Percentiles rank a stretch among this genome's conserved stretches.
Conservation (phyloP, 2,329 filamentous ascomycete species). For the Aspergillus hortae region DNA sequence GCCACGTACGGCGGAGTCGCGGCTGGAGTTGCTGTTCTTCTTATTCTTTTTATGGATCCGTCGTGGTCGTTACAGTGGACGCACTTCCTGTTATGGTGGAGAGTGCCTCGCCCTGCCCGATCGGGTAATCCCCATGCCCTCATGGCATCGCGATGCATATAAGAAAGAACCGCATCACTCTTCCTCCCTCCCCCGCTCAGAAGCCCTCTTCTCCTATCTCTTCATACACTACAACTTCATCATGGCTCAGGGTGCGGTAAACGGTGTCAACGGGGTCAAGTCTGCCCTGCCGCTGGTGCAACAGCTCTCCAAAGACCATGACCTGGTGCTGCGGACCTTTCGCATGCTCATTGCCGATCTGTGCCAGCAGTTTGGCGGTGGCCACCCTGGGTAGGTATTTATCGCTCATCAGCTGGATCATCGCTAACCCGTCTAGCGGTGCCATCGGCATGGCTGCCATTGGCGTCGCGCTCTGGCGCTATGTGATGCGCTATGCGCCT, state of each 20-base stretch:
- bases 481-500: slow-evolving; percentile 42
- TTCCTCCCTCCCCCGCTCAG: too few relatives aligned
- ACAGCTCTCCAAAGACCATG: slow-evolving; percentile 29
- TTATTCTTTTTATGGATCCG: neutral
- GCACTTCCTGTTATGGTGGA: slow-evolving; percentile 5
- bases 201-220: too few relatives aligned
- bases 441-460: slow-evolving; percentile 46
- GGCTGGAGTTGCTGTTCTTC: neutral
- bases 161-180: neutral
- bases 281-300: slow-evolving; percentile 19
- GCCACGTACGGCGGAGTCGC: neutral
- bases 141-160: neutral
- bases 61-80: neutral
- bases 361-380: slow-evolving; percentile 67
- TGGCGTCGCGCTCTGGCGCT: slow-evolving; percentile 42
- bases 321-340: slow-evolving; percentile 58
- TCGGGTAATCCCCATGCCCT: slow-evolving; percentile 10
- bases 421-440: slow-evolving; percentile 31
- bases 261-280: slow-evolving; percentile 8
- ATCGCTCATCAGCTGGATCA: neutral
- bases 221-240: neutral
- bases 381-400: slow-evolving; percentile 58
- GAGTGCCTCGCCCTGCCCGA: slow-evolving; percentile 15
- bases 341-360: slow-evolving; percentile 64
- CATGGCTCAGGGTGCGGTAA: slow-evolving; percentile 17